Evolutionary conservation across 805 yeast species (phyloP).

Genomic region (Metschnikowia hibisci): DNA sequence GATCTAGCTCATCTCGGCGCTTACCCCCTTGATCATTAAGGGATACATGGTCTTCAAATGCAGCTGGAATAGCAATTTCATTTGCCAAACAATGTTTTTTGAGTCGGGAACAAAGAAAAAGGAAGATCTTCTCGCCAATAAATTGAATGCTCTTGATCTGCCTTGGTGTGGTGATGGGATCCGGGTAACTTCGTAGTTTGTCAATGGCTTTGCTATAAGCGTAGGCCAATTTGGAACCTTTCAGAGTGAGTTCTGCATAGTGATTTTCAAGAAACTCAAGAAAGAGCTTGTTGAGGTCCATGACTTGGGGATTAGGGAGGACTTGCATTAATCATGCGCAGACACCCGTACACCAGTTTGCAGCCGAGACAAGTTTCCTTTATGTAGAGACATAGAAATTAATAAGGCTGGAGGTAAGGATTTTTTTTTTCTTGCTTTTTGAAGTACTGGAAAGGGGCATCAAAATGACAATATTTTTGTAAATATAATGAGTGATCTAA

Average conservation of each 20-base stretch:
- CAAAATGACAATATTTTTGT: too few species aligned
- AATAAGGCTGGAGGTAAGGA: too few species aligned
- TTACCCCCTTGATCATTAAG: constrained; percentile 12
- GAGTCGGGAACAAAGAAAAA: constrained; percentile 44
- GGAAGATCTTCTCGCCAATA: constrained; percentile 70
- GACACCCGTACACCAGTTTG: too few species aligned
- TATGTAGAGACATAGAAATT: too few species aligned
- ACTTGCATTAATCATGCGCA: too few species aligned
- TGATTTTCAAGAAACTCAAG: constrained; percentile 57
- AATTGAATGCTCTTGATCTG: constrained; percentile 58
- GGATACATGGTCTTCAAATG: constrained; percentile 18
- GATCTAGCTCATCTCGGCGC: constrained; percentile 13
- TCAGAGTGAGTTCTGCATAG: constrained; percentile 39
- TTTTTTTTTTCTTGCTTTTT: too few species aligned
- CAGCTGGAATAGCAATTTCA: constrained; percentile 44
- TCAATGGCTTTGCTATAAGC: constrained; percentile 56
- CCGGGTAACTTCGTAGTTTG: constrained; percentile 43
- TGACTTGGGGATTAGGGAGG: not conserved
- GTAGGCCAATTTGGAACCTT: constrained; percentile 50
- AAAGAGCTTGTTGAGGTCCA: constrained; percentile 50
- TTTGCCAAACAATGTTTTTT: constrained; percentile 53
- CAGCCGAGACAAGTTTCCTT: not conserved
- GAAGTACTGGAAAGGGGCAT: too few species aligned
- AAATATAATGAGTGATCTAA: too few species aligned
- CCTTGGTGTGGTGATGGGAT: constrained; percentile 48